Percentiles rank a stretch among this genome's conserved stretches.
These are phyloP conservation scores for Erysiphe pisi DNA, from an alignment of 2,329 filamentous ascomycete species.

Conservation along the genomic window DNA sequence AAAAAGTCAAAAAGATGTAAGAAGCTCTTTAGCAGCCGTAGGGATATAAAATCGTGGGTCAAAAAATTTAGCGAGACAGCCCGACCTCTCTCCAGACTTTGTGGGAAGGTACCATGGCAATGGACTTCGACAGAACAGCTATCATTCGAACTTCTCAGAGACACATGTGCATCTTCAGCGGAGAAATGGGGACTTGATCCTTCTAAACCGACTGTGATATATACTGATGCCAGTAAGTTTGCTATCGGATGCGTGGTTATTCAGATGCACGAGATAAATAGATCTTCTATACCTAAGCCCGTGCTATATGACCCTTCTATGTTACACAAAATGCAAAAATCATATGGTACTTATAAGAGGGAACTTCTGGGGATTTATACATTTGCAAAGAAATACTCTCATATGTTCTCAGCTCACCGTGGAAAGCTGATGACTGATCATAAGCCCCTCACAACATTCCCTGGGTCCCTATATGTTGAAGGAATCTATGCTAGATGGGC, in stretches of 20 bases:
- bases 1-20: not conserved
- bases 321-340: not conserved
- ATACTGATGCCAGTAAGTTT: not conserved
- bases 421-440: not conserved
- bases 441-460: not conserved
- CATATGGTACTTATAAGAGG: not conserved
- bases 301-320: not conserved
- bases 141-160: not conserved
- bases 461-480: not conserved
- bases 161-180: not conserved
- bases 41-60: not conserved
- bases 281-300: not conserved
- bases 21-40: not conserved
- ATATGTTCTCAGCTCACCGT: not conserved
- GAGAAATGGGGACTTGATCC: not conserved
- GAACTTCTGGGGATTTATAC: not conserved
- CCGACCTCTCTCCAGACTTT: not conserved
- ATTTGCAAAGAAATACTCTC: not conserved
- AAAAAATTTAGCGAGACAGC: not conserved
- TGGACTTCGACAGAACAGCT: not conserved
- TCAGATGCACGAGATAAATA: not conserved
- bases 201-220: not conserved
- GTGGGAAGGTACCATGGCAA: not conserved
- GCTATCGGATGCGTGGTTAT: not conserved
- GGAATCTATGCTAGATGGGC: constrained; percentile 6